phyloP scores from a whole-genome alignment of 1,284 basidiomycete genomes.

The Cutaneotrichosporon sp. region DNA sequence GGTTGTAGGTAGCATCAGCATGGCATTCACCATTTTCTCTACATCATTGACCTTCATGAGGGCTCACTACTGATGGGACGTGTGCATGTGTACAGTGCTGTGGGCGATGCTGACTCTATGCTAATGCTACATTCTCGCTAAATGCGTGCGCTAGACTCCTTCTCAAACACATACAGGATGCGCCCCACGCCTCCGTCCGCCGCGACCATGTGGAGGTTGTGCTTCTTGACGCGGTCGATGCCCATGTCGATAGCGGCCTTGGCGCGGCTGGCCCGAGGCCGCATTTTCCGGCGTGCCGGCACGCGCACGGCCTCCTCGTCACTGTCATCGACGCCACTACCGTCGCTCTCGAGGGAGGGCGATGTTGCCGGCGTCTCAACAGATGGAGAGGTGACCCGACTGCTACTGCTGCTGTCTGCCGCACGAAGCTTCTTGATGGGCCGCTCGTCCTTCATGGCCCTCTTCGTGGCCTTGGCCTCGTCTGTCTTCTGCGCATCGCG shows the following conservation, averaged over 20 bases:
- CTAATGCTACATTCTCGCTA: slow-evolving; percentile 11
- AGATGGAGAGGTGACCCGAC: neutral
- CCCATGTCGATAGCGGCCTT: neutral
- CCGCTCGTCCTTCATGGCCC: slow-evolving; percentile 16
- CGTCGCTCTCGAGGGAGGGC: neutral
- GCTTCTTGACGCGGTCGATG: slow-evolving; percentile 24
- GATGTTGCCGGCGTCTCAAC: neutral
- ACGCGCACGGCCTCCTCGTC: slow-evolving; percentile 13
- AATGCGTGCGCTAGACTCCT: slow-evolving; percentile 36
- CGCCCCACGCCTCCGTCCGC: slow-evolving; percentile 37
- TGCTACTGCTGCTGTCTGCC: neutral
- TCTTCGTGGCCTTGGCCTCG: slow-evolving; percentile 10
- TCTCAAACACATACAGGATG: slow-evolving; percentile 51
- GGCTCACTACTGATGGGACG: neutral
- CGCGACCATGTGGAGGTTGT: slow-evolving; percentile 40
- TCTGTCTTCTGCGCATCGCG: slow-evolving; percentile 30
- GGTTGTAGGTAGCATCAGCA: slow-evolving; percentile 12
- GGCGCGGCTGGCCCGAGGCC: neutral
- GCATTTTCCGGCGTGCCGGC: slow-evolving; percentile 8
- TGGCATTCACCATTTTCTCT: slow-evolving; percentile 9
- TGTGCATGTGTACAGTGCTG: neutral
- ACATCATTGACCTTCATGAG: neutral
- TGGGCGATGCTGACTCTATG: slow-evolving; percentile 2
- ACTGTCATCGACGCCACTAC: neutral
- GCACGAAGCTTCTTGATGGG: neutral